Evolutionary conservation across 345 rosid species (phyloP), one percentile per base, ranked within the genome.

Genomic region (Acer campestre): DNA sequence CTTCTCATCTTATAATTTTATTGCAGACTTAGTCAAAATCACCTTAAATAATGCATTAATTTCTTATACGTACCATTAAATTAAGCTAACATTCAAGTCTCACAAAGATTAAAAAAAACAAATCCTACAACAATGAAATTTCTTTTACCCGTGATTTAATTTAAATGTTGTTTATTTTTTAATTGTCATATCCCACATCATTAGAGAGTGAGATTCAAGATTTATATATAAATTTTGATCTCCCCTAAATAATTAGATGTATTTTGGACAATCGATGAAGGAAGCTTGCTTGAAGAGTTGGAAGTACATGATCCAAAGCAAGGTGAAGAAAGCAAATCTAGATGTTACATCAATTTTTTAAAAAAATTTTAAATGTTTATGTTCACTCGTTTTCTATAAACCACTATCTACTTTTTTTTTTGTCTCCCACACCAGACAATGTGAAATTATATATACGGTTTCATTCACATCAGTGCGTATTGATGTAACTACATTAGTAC

Each of bases 351-450:
- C 38, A 35, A 35, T 35, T 4, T 35, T 35, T 35, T 4, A 4
- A 4, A 6, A 31, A 31, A 31, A 35, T 4, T 35, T 35, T 35
- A 35, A 35, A 4, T 35, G 38, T 35, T 35, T 4, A 4, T 35
- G 6, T 35, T 6, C 38, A 35, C 38, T 35, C 38, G 5, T 35
- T 35, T 35, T 35, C 38, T 35, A 14, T 23, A 16, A 83, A 83
- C 83, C 71, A 83, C 83, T 62, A 18, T 56, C 10, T 3, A 12
- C 64, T 73, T 49, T 78, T 29, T 78, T 29, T 51, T 77, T 46
- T 80, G 81, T 78, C 82, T 63, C 77, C 86, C 78, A 42, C 71
- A 44, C n/a, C 35, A 14, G 29, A 38, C 71, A 65, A 77, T 12
- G 11, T 16, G 40, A 25, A 49, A 68, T 42, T 61, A 68, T 42